Evolutionary conservation across 768 basidiomycete species (phyloP).

Genomic region (Amanita polypyramis): DNA sequence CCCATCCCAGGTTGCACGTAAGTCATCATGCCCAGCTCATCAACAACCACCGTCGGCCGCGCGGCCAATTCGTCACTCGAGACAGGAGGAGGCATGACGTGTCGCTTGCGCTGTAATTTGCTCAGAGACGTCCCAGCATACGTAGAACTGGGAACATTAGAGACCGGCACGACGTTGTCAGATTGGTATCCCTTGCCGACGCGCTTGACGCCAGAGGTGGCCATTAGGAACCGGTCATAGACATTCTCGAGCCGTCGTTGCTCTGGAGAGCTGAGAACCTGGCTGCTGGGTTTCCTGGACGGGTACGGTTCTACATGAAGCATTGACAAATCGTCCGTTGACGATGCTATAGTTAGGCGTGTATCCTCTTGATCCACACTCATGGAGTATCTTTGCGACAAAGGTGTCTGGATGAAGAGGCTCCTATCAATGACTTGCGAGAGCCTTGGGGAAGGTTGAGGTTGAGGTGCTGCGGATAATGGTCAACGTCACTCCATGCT

Average conservation of each 20-base stretch:
- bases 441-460: constrained; percentile 41
- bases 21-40: constrained; percentile 54
- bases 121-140: neutral
- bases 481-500: neutral
- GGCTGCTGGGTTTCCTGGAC: constrained; percentile 27
- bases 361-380: constrained; percentile 13
- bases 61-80: constrained; percentile 48
- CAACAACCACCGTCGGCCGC: constrained; percentile 37
- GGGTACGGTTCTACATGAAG: constrained; percentile 60
- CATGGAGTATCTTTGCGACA: constrained; percentile 29
- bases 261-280: constrained; percentile 43
- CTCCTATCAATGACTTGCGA: constrained; percentile 61
- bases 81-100: constrained; percentile 59
- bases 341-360: constrained; percentile 19
- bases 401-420: constrained; percentile 51
- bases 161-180: constrained; percentile 34
- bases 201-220: constrained; percentile 71
- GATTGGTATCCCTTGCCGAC: constrained; percentile 78
- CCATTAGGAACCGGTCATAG: constrained; percentile 78
- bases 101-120: constrained; percentile 29
- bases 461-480: constrained; percentile 22
- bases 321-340: constrained; percentile 51
- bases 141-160: constrained; percentile 21
- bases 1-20: constrained; percentile 21
- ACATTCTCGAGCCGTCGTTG: constrained; percentile 58